Percentiles rank a stretch among this genome's conserved stretches.
These are phyloP conservation scores for Fragilaria radians DNA, from an alignment of 108 stramenopile species.

Conservation along the genomic window DNA sequence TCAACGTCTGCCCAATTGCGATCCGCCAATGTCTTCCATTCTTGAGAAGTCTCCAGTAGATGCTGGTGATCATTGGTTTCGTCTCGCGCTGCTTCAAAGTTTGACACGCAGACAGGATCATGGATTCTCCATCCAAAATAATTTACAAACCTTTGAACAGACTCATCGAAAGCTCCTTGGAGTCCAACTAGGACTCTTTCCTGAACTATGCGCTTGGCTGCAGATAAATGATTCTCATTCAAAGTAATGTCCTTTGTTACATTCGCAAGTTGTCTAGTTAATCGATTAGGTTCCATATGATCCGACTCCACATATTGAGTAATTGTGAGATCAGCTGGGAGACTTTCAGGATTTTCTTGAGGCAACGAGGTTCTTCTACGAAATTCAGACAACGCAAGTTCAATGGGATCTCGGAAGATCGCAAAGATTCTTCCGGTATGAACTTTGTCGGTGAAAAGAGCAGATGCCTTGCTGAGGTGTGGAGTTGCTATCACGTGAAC, in stretches of 20 bases:
- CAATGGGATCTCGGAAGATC: slow-evolving; percentile 35
- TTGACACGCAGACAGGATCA: no score
- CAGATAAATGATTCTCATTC: slow-evolving; percentile 20
- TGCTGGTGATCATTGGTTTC: neutral
- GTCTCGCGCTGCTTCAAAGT: neutral
- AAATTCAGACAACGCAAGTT: slow-evolving; percentile 12
- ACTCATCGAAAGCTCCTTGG: slow-evolving; percentile 26
- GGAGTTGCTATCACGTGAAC: slow-evolving; percentile 36
- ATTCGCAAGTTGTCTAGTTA: slow-evolving; percentile 29
- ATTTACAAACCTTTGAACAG: slow-evolving; percentile 27
- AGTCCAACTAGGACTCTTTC: slow-evolving; percentile 34
- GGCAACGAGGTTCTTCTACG: no score
- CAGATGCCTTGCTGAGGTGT: slow-evolving; percentile 5
- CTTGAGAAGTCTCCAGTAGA: neutral
- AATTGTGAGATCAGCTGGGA: neutral
- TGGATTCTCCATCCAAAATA: slow-evolving; percentile 49
- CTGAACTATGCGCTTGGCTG: slow-evolving; percentile 38
- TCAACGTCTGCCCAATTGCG: neutral
- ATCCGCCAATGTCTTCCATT: neutral
- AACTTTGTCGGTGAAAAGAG: neutral
- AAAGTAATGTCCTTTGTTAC: slow-evolving; percentile 15
- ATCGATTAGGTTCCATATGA: slow-evolving; percentile 8
- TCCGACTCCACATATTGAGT: neutral
- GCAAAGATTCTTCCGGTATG: slow-evolving; percentile 19
- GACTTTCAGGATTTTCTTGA: neutral